These are phyloP conservation scores for Boeremia exigua DNA, from an alignment of 2,329 filamentous ascomycete genomes.

Conservation along the genomic window DNA sequence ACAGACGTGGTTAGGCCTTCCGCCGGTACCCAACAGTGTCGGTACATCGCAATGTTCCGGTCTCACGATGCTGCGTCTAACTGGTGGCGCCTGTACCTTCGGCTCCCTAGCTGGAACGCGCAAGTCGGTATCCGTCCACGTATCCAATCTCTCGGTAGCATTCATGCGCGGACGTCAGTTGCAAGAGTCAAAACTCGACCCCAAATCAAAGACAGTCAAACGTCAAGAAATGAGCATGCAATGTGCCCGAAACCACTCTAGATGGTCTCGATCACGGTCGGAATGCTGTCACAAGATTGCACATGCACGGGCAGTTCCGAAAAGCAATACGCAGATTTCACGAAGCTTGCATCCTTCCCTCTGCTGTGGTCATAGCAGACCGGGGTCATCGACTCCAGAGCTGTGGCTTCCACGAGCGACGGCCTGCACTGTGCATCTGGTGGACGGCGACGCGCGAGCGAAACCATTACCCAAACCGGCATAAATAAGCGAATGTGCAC, in stretches of 20 bases:
- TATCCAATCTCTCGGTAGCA: conserved; percentile 22
- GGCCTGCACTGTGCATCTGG: conserved; percentile 21
- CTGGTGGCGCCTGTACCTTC: conserved; percentile 13
- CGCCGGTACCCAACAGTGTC: not conserved
- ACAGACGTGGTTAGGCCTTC: not conserved
- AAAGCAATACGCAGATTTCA: conserved; percentile 1
- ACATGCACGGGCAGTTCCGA: not conserved
- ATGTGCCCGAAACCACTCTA: conserved; percentile 6
- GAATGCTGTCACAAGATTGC: not conserved
- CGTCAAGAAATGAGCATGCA: not conserved
- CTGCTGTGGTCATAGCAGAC: conserved; percentile 3
- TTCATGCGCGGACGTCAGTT: conserved; percentile 17
- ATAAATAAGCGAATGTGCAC: conserved; percentile 24
- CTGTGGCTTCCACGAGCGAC: conserved; percentile 32
- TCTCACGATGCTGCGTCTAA: conserved; percentile 21
- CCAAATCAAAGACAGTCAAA: not conserved
- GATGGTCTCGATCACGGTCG: not conserved
- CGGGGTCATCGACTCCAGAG: conserved; percentile 1
- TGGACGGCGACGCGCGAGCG: conserved; percentile 24
- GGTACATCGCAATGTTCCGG: conserved; percentile 14
- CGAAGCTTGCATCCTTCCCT: conserved; percentile 3
- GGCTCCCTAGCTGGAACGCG: conserved; percentile 17
- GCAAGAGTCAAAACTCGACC: not conserved
- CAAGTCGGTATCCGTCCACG: conserved; percentile 22
- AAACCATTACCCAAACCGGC: conserved; percentile 19